Percentiles rank a stretch among this genome's conserved stretches.
Conservation (phyloP, 768 basidiomycete genomes). For the Hericium alpestre region DNA sequence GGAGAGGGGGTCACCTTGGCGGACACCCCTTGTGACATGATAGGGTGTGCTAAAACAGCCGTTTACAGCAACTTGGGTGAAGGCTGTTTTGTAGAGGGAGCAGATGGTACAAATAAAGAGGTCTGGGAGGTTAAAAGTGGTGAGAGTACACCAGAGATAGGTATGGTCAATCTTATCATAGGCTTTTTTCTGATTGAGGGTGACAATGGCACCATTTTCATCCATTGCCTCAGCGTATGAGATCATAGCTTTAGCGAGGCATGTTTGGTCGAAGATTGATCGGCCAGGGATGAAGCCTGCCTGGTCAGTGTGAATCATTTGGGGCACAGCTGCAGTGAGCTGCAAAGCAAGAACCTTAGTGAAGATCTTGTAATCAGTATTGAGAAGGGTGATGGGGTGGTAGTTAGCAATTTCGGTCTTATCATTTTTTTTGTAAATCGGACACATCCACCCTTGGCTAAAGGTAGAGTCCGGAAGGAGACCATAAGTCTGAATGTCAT, state of each 20-base stretch:
- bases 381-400: slow-evolving; percentile 16
- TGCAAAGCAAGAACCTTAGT: slow-evolving; percentile 7
- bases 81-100: not conserved
- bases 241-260: not conserved
- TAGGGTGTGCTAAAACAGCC: not conserved
- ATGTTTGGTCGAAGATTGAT: not conserved
- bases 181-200: not conserved
- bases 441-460: slow-evolving; percentile 24
- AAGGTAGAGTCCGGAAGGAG: slow-evolving; percentile 10
- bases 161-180: not conserved
- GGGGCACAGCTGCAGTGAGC: not conserved
- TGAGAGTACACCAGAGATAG: slow-evolving; percentile 4
- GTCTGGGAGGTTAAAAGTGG: no score
- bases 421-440: slow-evolving; percentile 30
- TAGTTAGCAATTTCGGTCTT: slow-evolving; percentile 6
- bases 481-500: not conserved
- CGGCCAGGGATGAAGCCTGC: slow-evolving; percentile 2
- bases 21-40: not conserved
- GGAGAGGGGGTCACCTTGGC: slow-evolving; percentile 12
- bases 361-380: slow-evolving; percentile 24
- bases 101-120: not conserved
- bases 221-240: not conserved
- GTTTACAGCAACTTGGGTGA: not conserved
- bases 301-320: not conserved
- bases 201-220: not conserved